Percentiles rank a stretch among this genome's conserved stretches.
phyloP scores from a whole-genome alignment of 2,329 filamentous ascomycete genomes.

The Exophiala sp. region DNA sequence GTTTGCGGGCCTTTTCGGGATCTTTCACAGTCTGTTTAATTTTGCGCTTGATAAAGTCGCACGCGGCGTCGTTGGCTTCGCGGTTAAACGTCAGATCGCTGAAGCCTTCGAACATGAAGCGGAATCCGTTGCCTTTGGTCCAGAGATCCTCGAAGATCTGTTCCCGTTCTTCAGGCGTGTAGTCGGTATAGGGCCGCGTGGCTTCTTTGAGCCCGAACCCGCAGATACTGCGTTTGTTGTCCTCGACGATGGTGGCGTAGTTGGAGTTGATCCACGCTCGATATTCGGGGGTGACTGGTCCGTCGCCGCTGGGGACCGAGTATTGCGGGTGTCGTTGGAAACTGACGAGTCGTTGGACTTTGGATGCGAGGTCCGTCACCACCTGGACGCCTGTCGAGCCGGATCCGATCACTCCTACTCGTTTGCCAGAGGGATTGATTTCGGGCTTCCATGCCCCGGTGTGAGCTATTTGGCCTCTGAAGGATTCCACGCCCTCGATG shows the following conservation, averaged over 20 bases:
- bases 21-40: slow-evolving; percentile 32
- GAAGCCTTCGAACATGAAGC: slow-evolving; percentile 37
- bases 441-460: slow-evolving; percentile 28
- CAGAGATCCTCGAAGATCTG: slow-evolving; percentile 31
- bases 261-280: slow-evolving; percentile 31
- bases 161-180: slow-evolving; percentile 18
- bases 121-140: slow-evolving; percentile 35
- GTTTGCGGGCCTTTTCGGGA: slow-evolving; percentile 30
- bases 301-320: slow-evolving; percentile 14
- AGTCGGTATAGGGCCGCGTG: slow-evolving; percentile 19
- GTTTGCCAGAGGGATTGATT: slow-evolving; percentile 20
- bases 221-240: slow-evolving; percentile 29
- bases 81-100: slow-evolving; percentile 35
- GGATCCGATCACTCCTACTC: slow-evolving; percentile 40
- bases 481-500: slow-evolving; percentile 36
- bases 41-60: slow-evolving; percentile 35
- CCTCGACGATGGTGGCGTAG: slow-evolving; percentile 33
- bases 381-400: slow-evolving; percentile 41
- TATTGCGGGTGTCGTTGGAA: slow-evolving; percentile 35
- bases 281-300: slow-evolving; percentile 8
- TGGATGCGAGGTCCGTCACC: slow-evolving; percentile 28
- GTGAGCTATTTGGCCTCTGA: slow-evolving; percentile 38
- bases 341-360: slow-evolving; percentile 31
- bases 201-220: slow-evolving; percentile 23
- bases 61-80: slow-evolving; percentile 38